phyloP scores from a whole-genome alignment of 345 rosid genomes.

The Linum lewisii region DNA sequence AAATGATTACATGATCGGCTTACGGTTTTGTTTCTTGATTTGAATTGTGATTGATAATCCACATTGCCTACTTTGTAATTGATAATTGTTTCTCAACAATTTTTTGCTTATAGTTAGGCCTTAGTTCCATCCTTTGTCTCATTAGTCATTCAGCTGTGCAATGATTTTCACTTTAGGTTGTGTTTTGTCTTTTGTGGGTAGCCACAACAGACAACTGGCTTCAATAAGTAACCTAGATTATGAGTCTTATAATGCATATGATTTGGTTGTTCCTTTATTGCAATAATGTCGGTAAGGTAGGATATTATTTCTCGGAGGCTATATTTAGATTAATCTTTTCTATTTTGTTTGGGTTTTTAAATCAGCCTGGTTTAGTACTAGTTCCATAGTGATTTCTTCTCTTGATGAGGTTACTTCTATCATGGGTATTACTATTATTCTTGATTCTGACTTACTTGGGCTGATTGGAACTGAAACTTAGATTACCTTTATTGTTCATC shows the following conservation, averaged over 20 bases:
- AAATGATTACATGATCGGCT: background rate
- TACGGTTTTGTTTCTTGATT: background rate
- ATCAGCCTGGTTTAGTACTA: conserved; percentile 4
- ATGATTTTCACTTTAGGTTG: background rate
- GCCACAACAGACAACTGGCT: background rate
- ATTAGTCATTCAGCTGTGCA: background rate
- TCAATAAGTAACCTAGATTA: no score
- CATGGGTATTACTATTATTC: background rate
- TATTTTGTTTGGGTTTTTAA: conserved; percentile 7
- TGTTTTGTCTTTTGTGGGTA: background rate
- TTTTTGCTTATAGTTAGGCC: background rate
- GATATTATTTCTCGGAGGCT: background rate
- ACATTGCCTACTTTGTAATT: background rate
- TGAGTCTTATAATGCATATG: background rate
- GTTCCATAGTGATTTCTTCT: conserved; percentile 10
- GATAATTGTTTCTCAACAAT: background rate
- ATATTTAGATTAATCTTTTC: conserved; percentile 8
- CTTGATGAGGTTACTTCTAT: background rate
- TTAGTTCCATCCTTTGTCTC: background rate
- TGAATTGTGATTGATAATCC: background rate
- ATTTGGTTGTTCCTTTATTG: background rate
- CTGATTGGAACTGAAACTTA: background rate
- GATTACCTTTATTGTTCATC: background rate
- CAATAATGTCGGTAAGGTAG: background rate
- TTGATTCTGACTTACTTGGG: background rate